Percentiles rank a stretch among this genome's conserved stretches.
Conservation (phyloP, 805 yeast genomes). For the Wickerhamiella shivajii region DNA sequence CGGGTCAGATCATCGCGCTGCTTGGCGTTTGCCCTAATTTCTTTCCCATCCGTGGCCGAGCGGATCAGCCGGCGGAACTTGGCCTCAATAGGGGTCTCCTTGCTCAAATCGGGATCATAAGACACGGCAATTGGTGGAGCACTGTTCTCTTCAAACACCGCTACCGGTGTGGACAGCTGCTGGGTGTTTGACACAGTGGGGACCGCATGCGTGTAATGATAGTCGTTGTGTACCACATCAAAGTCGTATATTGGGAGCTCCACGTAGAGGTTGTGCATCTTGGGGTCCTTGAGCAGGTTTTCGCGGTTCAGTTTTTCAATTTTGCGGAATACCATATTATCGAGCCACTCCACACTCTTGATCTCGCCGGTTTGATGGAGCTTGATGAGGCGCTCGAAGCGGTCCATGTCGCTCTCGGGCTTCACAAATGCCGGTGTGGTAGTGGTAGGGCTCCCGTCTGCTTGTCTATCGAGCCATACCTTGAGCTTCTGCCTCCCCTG, state of each 20-base stretch:
- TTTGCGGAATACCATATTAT: conserved; percentile 43
- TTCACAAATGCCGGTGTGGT: conserved; percentile 19
- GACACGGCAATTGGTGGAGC: conserved; percentile 21
- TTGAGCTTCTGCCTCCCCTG: conserved; percentile 54
- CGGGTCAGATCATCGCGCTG: conserved; percentile 56
- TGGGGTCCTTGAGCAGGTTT: conserved; percentile 7
- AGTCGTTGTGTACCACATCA: conserved; percentile 58
- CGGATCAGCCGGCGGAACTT: conserved; percentile 78
- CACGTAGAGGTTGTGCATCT: conserved; percentile 30
- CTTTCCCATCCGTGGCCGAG: conserved; percentile 56
- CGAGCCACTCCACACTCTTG: conserved; percentile 56
- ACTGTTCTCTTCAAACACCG: conserved; percentile 14
- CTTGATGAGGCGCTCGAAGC: conserved; percentile 40
- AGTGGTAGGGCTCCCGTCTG: conserved; percentile 21
- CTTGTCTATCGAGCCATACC: conserved; percentile 29
- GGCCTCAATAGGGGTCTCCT: conserved; percentile 72
- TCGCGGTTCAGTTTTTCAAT: conserved; percentile 30
- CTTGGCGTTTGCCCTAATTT: conserved; percentile 76
- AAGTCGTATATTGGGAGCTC: conserved; percentile 54
- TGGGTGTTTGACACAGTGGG: conserved; percentile 17
- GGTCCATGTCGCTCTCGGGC: conserved; percentile 28
- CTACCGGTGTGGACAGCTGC: conserved; percentile 18
- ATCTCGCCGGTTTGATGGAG: conserved; percentile 56
- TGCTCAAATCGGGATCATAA: conserved; percentile 55
- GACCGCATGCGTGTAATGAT: conserved; percentile 26